These are phyloP conservation scores for Dactylellina cionopaga DNA, from an alignment of 2,329 filamentous ascomycete species.

Conservation along the genomic window DNA sequence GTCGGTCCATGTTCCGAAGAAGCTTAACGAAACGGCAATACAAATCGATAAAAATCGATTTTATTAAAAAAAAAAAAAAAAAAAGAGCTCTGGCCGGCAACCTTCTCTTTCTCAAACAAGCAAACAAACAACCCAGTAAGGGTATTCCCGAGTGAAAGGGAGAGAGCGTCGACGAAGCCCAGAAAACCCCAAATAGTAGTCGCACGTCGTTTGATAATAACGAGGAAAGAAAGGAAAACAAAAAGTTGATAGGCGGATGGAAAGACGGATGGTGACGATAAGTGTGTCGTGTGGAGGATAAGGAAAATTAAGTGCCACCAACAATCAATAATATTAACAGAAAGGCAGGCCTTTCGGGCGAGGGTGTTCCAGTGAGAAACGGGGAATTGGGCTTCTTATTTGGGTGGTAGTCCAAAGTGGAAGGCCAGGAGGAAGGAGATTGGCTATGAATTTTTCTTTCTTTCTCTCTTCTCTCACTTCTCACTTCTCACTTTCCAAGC, in stretches of 20 bases:
- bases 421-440: slow-evolving; percentile 51
- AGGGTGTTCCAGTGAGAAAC: slow-evolving; percentile 49
- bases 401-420: slow-evolving; percentile 49
- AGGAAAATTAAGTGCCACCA: slow-evolving; percentile 48
- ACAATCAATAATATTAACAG: slow-evolving; percentile 44
- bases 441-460: neutral
- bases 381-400: slow-evolving; percentile 53
- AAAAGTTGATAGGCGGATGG: no score
- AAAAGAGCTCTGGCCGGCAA: slow-evolving; percentile 36
- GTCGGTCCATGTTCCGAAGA: slow-evolving; percentile 51
- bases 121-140: slow-evolving; percentile 17
- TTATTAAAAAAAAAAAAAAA: slow-evolving; percentile 10
- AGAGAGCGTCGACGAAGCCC: slow-evolving; percentile 15
- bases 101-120: slow-evolving; percentile 16
- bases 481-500: slow-evolving; percentile 8
- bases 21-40: neutral
- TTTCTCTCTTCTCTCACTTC: neutral
- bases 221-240: slow-evolving; percentile 15
- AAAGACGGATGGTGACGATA: slow-evolving; percentile 35
- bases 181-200: neutral
- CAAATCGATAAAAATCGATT: no score
- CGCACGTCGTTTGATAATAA: slow-evolving; percentile 14
- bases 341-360: slow-evolving; percentile 46
- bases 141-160: slow-evolving; percentile 19
- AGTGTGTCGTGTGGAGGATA: slow-evolving; percentile 52